These are phyloP conservation scores for Alternaria arborescens DNA, from an alignment of 2,329 filamentous ascomycete genomes.

Conservation along the genomic window DNA sequence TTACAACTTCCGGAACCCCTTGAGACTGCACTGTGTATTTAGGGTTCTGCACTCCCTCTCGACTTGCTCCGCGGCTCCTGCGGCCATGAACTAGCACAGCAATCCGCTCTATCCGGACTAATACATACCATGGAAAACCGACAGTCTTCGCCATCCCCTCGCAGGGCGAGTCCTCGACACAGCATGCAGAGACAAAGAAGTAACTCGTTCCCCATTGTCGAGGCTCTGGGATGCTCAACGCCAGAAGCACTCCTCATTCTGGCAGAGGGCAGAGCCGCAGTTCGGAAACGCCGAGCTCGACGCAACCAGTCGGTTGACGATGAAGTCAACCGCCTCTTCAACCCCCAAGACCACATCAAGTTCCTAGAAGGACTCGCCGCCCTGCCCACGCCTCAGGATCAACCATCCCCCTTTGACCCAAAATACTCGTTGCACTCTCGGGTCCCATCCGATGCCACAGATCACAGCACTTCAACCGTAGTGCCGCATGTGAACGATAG, in stretches of 20 bases:
- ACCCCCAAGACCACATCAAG: conserved; percentile 43
- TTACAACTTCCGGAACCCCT: conserved; percentile 1
- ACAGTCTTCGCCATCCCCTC: conserved; percentile 32
- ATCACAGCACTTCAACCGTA: conserved; percentile 42
- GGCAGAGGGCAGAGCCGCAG: conserved; percentile 47
- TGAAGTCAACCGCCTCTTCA: conserved; percentile 31
- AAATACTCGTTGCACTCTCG: conserved; percentile 32
- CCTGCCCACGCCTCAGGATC: conserved; percentile 20
- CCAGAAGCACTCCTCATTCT: conserved; percentile 47
- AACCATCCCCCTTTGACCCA: conserved; percentile 16
- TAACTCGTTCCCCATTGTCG: conserved; percentile 47
- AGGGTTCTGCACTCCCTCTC: conserved; percentile 3
- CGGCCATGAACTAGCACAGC: conserved; percentile 34
- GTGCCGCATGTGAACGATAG: conserved; percentile 23
- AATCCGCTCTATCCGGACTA: conserved; percentile 26
- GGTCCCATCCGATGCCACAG: conserved; percentile 42
- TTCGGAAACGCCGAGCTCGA: conserved; percentile 41
- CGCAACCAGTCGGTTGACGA: conserved; percentile 35
- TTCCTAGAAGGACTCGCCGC: conserved; percentile 32
- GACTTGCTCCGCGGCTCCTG: conserved; percentile 24
- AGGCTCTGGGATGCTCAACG: conserved; percentile 48
- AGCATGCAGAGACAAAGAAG: conserved; percentile 42
- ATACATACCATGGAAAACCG: conserved; percentile 38
- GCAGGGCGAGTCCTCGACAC: conserved; percentile 32
- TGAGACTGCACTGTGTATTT: conserved; percentile 2